Base-by-base conservation (phyloP, 1,284 basidiomycete species). In the Cutaneotrichosporon sp. region DNA sequence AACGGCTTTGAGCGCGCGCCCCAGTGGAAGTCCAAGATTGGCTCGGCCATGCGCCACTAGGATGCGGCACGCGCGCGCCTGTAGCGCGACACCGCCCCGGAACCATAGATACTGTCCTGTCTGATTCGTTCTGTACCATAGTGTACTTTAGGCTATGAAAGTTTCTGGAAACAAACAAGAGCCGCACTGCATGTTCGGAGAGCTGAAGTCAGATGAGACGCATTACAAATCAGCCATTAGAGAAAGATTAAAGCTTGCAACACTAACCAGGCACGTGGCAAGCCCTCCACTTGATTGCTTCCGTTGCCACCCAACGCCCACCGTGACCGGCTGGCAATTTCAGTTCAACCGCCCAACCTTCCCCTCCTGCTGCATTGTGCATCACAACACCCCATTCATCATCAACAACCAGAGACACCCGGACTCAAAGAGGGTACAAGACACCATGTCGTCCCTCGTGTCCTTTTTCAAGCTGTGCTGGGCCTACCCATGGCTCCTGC, bases 1-100 rank as follows among this genome's bases (percentile, higher is more conserved):
- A 97, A 97, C 74, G 95, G 95, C 0, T 97, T 97, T 73, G 95
- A 98, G 80, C 88, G 88, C 58, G 92, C 92, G 0, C 87, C 89
- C 59, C 86, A 83, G 3, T 97, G 94, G 95, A 85, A 88, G 81
- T 91, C 89, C 71, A 84, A 89, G 76, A 95, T 95, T 72, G 92
- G 84, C 8, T 53, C 59, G 11, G 53, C 56, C 14, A 60, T 65
- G 54, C 55, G 55, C 27, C 53, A 57, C 27, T 46, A 46, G 42
- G 25, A 27, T 27, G 11, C 25, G 45, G 45, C 45, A 13, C 45
- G 50, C 10, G 34, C 27, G 36, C 27, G 36, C 31, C n/a, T 52
- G 50, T 52, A 52, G 38, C 38, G 38, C 18, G 25, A 31, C 49
- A 2, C 3, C 49, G 29, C 49, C 25, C 27, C 25, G 14, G 25